These are phyloP conservation scores for Epichloe gansuensis DNA, from an alignment of 2,329 filamentous ascomycete species.

Conservation along the genomic window DNA sequence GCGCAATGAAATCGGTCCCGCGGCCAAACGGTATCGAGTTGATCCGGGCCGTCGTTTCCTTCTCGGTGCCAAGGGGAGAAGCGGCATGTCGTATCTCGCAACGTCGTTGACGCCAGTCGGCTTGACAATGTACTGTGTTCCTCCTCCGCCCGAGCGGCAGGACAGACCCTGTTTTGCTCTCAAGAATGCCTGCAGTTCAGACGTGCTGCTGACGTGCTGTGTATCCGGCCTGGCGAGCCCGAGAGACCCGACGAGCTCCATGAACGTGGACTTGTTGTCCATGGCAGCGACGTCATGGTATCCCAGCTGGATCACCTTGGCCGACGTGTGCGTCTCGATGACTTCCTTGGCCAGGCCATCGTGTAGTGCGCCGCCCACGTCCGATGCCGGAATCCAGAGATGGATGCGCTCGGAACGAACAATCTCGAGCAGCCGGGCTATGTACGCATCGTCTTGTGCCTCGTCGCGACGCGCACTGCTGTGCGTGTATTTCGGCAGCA, in stretches of 20 bases:
- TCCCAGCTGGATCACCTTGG: conserved; percentile 53
- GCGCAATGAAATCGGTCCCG: conserved; percentile 46
- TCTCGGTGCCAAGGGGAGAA: conserved; percentile 41
- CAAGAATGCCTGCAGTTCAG: conserved; percentile 42
- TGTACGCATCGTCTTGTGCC: conserved; percentile 33
- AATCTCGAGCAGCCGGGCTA: conserved; percentile 43
- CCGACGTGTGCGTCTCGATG: conserved; percentile 44
- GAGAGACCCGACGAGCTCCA: conserved; percentile 40
- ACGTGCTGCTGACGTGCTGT: conserved; percentile 38
- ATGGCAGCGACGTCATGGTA: conserved; percentile 42
- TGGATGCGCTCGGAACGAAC: conserved; percentile 49
- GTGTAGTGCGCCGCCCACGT: conserved; percentile 51
- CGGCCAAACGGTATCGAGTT: conserved; percentile 28
- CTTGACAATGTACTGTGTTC: conserved; percentile 51
- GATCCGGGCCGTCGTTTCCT: conserved; percentile 45
- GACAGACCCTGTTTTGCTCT: conserved; percentile 15
- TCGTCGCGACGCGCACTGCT: not conserved
- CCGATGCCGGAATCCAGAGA: conserved; percentile 64
- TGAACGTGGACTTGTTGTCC: conserved; percentile 55
- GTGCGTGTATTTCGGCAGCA: conserved; percentile 19
- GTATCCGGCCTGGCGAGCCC: conserved; percentile 43
- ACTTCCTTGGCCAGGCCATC: conserved; percentile 53
- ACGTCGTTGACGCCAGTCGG: conserved; percentile 50
- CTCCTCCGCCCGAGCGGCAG: conserved; percentile 14
- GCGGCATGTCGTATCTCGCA: conserved; percentile 47